A percentile compares a stretch with the other conserved stretches of the same genome.
Evolutionary conservation across 1,139 yeast genomes (phyloP).

Genomic region (Maudiozyma humilis): DNA sequence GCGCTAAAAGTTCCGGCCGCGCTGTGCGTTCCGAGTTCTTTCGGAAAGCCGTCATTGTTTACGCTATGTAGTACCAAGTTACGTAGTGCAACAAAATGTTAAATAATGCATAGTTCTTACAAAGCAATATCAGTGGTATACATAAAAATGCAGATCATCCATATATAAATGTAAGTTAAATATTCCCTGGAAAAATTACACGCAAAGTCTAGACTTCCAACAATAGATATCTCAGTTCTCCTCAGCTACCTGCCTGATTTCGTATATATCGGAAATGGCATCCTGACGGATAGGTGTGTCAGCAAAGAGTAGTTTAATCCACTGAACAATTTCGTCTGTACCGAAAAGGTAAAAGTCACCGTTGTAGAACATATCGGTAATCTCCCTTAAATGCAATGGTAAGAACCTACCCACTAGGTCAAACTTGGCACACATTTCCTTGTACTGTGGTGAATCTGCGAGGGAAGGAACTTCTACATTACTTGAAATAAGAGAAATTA

Average conservation of each 20-base stretch:
- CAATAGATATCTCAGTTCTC: background rate
- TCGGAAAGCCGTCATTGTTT: too few species aligned
- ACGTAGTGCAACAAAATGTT: too few species aligned
- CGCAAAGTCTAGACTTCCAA: too few species aligned
- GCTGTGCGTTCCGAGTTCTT: too few species aligned
- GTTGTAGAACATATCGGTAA: constrained; percentile 60
- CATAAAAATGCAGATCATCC: too few species aligned
- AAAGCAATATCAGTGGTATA: too few species aligned
- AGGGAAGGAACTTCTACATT: constrained; percentile 16
- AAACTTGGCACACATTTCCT: constrained; percentile 26
- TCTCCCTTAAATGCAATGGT: constrained; percentile 53
- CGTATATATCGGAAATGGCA: constrained; percentile 54
- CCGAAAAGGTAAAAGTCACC: constrained; percentile 68
- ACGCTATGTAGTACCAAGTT: too few species aligned
- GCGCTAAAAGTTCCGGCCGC: background rate
- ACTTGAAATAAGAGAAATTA: constrained; percentile 18
- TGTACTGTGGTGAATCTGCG: constrained; percentile 13
- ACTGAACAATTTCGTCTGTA: constrained; percentile 53
- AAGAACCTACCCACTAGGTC: constrained; percentile 33
- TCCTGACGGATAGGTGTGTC: constrained; percentile 59
- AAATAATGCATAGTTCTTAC: too few species aligned
- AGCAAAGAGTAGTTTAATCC: constrained; percentile 59
- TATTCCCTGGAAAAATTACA: too few species aligned
- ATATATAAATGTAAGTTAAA: too few species aligned
- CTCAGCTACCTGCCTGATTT: constrained; percentile 33